A percentile compares a stretch with the other conserved stretches of the same genome.
Evolutionary conservation across 2,329 filamentous ascomycete genomes (phyloP).

Genomic region (Talaromyces marneffei): DNA sequence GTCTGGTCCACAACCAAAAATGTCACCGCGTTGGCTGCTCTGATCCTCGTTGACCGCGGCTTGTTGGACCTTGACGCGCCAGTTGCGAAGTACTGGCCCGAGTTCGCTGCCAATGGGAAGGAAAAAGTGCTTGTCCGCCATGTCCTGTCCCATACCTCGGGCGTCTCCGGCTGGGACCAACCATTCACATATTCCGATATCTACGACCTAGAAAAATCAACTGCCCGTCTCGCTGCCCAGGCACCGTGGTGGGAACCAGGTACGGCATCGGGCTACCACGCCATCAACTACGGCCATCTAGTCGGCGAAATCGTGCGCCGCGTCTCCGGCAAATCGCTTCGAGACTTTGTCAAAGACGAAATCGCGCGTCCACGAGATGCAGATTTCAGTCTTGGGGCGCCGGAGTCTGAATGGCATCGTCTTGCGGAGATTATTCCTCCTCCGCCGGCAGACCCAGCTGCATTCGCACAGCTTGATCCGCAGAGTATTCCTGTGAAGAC

Average conservation of each 20-base stretch:
- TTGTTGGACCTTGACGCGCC: constrained; percentile 32
- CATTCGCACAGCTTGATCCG: neutral
- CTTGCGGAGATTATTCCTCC: constrained; percentile 33
- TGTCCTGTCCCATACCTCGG: constrained; percentile 38
- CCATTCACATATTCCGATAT: constrained; percentile 29
- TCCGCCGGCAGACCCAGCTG: constrained; percentile 13
- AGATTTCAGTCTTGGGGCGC: constrained; percentile 44
- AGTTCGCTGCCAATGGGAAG: constrained; percentile 42
- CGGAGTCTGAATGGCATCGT: constrained; percentile 39
- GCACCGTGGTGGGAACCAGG: constrained; percentile 44
- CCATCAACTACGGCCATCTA: constrained; percentile 37
- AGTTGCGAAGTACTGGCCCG: constrained; percentile 44
- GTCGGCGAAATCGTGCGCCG: constrained; percentile 42
- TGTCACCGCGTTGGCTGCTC: constrained; percentile 31
- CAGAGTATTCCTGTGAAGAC: constrained; percentile 2
- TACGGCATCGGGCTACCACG: constrained; percentile 41
- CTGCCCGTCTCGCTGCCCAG: constrained; percentile 36
- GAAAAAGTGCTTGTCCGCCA: constrained; percentile 37
- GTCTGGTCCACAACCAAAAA: constrained; percentile 42
- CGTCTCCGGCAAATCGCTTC: constrained; percentile 36
- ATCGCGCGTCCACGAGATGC: constrained; percentile 40
- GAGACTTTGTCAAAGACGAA: constrained; percentile 41
- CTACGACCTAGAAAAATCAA: constrained; percentile 26
- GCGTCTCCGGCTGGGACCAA: constrained; percentile 31
- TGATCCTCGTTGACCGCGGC: constrained; percentile 39